These are phyloP conservation scores for Syzygium jambos DNA, from an alignment of 345 rosid genomes.

Conservation along the genomic window DNA sequence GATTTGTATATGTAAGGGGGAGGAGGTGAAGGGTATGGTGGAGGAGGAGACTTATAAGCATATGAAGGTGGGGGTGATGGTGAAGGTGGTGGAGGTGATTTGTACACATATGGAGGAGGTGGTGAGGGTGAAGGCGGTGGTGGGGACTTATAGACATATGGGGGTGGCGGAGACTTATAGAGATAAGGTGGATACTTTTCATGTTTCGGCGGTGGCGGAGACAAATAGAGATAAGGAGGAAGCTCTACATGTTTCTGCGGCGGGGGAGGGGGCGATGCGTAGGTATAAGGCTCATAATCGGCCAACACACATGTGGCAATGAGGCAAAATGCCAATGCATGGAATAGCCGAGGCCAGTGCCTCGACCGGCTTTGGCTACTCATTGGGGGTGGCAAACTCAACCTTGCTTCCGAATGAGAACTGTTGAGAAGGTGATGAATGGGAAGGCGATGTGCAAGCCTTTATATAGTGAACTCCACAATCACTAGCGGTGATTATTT, in stretches of 20 bases:
- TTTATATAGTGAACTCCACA: neutral
- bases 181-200: neutral
- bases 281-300: constrained; percentile 10
- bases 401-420: neutral
- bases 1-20: constrained; percentile 1
- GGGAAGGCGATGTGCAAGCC: neutral
- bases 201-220: neutral
- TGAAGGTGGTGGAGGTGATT: neutral
- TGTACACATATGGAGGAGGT: neutral
- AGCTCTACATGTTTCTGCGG: neutral
- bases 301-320: constrained; percentile 8
- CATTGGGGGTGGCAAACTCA: constrained; percentile 6
- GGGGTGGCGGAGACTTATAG: neutral
- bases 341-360: constrained; percentile 14
- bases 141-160: neutral
- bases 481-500: neutral
- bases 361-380: constrained; percentile 7
- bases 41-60: neutral
- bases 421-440: neutral
- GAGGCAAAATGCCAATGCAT: constrained; percentile 18
- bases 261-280: constrained; percentile 3
- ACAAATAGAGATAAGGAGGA: neutral
- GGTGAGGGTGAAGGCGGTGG: neutral
- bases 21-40: neutral
- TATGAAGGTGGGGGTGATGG: neutral